phyloP scores from a whole-genome alignment of 495 filamentous ascomycete genomes.

The Schizothecium vesticola region DNA sequence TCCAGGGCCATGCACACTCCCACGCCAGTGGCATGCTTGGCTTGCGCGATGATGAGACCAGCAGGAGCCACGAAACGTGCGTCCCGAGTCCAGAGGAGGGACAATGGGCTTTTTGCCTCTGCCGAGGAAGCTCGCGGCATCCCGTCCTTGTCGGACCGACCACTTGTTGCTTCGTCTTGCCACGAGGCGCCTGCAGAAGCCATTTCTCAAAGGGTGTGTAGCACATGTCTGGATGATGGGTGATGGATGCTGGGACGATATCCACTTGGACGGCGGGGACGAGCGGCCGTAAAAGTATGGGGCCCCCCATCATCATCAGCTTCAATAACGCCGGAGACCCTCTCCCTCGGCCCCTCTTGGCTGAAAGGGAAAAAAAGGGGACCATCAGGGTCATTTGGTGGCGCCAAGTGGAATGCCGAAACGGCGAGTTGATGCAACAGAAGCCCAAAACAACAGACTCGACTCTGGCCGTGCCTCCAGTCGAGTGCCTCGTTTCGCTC shows the following conservation, averaged over 20 bases:
- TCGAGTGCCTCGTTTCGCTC: neutral
- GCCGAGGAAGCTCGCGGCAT: neutral
- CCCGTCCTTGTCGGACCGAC: neutral
- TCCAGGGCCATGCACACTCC: neutral
- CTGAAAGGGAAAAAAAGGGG: neutral
- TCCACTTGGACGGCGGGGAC: neutral
- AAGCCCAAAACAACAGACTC: neutral
- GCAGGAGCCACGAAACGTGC: neutral
- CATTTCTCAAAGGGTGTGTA: neutral
- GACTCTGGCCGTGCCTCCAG: neutral
- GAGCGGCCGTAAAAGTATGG: neutral
- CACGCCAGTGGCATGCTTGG: neutral
- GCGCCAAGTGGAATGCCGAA: conserved; percentile 8
- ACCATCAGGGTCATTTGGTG: conserved; percentile 3
- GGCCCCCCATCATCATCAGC: neutral
- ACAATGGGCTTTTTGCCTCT: neutral
- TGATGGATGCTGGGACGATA: neutral
- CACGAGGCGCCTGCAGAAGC: neutral
- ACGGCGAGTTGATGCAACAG: neutral
- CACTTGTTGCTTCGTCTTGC: conserved; percentile 3
- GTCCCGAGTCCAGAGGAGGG: neutral
- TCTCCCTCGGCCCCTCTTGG: neutral
- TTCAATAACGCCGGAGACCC: neutral
- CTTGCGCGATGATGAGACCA: neutral
- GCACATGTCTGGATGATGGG: neutral